Evolutionary conservation across 75 land plant genomes (phyloP).

Genomic region (Selaginella tamariscina): DNA sequence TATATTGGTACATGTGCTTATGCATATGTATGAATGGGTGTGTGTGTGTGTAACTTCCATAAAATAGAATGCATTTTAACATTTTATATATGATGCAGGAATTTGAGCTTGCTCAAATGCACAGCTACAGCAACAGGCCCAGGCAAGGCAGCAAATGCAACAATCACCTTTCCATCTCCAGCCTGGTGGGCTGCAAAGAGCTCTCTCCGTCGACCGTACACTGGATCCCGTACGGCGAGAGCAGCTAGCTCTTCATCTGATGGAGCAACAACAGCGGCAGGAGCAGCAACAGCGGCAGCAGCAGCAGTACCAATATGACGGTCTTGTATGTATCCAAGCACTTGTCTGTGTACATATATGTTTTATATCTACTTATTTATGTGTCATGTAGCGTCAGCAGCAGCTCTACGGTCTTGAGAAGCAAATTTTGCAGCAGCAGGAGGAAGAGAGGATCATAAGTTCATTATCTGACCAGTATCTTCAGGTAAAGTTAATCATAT

Average conservation of each 20-base stretch:
- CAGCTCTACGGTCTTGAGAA: background rate
- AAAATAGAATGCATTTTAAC: too few species aligned
- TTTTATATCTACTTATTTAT: too few species aligned
- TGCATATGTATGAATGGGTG: too few species aligned
- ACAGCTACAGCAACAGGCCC: background rate
- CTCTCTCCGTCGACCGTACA: background rate
- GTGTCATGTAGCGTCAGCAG: too few species aligned
- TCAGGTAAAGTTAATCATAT: too few species aligned
- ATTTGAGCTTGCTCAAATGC: background rate
- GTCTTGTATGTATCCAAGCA: too few species aligned
- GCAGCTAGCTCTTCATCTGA: slow-evolving; percentile 43
- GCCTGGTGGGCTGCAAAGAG: background rate
- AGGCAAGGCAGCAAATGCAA: background rate
- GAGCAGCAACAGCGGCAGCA: background rate
- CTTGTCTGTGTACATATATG: too few species aligned
- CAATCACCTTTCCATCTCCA: background rate
- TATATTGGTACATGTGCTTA: too few species aligned
- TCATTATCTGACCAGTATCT: background rate
- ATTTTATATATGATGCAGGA: too few species aligned
- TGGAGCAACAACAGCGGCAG: slow-evolving; percentile 41
- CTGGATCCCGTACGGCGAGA: background rate
- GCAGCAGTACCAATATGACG: background rate
- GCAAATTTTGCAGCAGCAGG: background rate
- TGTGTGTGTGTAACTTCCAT: too few species aligned
- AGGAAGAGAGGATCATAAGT: background rate